Evolutionary conservation across 768 basidiomycete genomes (phyloP).

Genomic region (Udeniomyces megalosporus): DNA sequence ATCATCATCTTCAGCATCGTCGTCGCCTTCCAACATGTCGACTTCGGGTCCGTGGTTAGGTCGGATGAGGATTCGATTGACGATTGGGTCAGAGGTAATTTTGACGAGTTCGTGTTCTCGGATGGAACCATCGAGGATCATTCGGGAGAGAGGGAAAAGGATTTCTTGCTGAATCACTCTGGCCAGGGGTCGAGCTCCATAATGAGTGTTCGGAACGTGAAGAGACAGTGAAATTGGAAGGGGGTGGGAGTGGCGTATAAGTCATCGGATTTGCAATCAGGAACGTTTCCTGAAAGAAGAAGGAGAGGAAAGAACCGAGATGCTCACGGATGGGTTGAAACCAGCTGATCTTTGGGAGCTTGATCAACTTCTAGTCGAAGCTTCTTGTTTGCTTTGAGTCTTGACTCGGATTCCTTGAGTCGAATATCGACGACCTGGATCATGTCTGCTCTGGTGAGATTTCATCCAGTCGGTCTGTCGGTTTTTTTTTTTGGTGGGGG

Average conservation of each 20-base stretch:
- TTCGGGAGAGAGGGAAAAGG: constrained; percentile 71
- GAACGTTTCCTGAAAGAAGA: too few relatives aligned
- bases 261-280: too few relatives aligned
- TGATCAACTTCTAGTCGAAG: constrained; percentile 61
- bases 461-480: constrained; percentile 30
- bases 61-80: constrained; percentile 57
- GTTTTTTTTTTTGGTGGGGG: too few relatives aligned
- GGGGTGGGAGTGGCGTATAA: too few relatives aligned
- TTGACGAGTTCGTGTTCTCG: constrained; percentile 61
- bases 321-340: constrained; percentile 26
- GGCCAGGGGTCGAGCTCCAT: constrained; percentile 85
- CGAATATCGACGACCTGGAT: constrained; percentile 78
- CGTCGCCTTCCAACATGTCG: constrained; percentile 28
- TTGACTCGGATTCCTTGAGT: constrained; percentile 64
- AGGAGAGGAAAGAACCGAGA: too few relatives aligned
- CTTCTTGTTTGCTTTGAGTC: constrained; percentile 57
- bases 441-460: constrained; percentile 54
- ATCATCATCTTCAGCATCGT: constrained; percentile 37
- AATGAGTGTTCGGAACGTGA: too few relatives aligned
- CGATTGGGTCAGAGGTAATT: constrained; percentile 63
- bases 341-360: constrained; percentile 42
- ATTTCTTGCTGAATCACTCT: constrained; percentile 82
- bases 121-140: constrained; percentile 67
- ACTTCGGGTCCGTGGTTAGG: constrained; percentile 59
- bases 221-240: too few relatives aligned